These are phyloP conservation scores for Xylariales sp. DNA, from an alignment of 2,329 filamentous ascomycete species.

Conservation along the genomic window DNA sequence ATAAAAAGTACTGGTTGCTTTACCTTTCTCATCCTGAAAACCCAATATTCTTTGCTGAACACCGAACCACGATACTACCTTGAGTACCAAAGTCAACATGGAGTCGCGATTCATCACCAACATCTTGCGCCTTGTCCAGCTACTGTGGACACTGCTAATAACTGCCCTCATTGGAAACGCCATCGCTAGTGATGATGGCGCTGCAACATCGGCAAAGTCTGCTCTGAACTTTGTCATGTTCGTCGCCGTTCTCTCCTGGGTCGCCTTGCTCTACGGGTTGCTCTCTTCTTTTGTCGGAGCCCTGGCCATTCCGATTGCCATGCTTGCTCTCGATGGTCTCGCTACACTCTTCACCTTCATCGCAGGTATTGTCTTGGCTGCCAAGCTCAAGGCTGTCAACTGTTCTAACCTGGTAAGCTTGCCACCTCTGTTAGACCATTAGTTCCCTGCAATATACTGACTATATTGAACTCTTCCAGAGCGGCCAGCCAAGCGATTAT, in stretches of 20 bases:
- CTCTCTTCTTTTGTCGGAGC: constrained; percentile 17
- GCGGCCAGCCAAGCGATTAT: constrained; percentile 41
- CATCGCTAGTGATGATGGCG: constrained; percentile 45
- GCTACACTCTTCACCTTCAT: constrained; percentile 68
- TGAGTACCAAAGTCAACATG: constrained; percentile 4
- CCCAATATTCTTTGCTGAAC: too few relatives aligned
- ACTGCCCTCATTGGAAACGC: constrained; percentile 56
- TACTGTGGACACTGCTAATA: constrained; percentile 48
- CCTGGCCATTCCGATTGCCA: constrained; percentile 17
- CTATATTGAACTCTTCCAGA: constrained; percentile 20
- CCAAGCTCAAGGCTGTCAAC: constrained; percentile 64
- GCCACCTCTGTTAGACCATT: background rate
- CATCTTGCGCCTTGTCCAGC: constrained; percentile 42
- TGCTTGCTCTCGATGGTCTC: constrained; percentile 26
- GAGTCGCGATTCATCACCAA: constrained; percentile 37
- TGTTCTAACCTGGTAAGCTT: constrained; percentile 55
- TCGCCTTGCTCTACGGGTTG: constrained; percentile 49
- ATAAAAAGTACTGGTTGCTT: too few relatives aligned
- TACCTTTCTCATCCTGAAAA: too few relatives aligned
- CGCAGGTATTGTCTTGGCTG: constrained; percentile 64
- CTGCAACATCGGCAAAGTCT: constrained; percentile 35
- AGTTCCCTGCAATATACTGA: constrained; percentile 1
- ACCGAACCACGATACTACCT: background rate
- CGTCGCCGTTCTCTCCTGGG: constrained; percentile 60
- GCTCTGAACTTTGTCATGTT: constrained; percentile 66